Base-by-base conservation (phyloP, 805 yeast species). In the Yarrowia deformans region DNA sequence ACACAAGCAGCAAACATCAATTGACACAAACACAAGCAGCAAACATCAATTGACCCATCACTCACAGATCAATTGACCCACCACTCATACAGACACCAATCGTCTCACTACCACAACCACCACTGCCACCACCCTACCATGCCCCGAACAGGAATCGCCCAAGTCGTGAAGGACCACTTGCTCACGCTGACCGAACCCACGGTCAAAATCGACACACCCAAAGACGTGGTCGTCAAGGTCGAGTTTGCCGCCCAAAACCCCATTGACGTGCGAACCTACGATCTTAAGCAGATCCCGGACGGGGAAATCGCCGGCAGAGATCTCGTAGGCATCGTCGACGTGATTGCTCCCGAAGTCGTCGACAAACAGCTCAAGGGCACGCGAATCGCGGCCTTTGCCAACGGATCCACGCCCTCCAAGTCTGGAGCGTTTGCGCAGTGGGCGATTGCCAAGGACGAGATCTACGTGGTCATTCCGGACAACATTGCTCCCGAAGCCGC, bases 181-280 rank as follows among this genome's bases (percentile, higher is more conserved):
- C 66, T 58, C n/a, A 45, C 46, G 1, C 56, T 48, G 35, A 37
- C 48, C 12, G 46, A 63, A 23, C 45, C 67, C 35, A 49, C 54
- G 5, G 54, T 63, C 37, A 63, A 40, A 23, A 63, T 63, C 29
- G 56, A 63, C 37, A 63, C 54, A 1, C 67, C 67, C 37, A 34
- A 48, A 9, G 67, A 63, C 9, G 56, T 63, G 23, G 46, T 63
- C 9, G 45, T 63, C 46, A 37, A 63, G 46, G 67, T 63, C 35
- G 67, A 63, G 39, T 63, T 48, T 63, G 67, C 67, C 2, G 67
- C 67, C 37, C 67, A 63, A 43, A 63, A 63, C 46, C 67, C 67
- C 45, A 49, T 63, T 37, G 67, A 63, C 39, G 67, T 63, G 23
- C 54, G 54, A 34, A 63, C 56, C 3, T 37, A 48, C 19, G 67